Base-by-base conservation (phyloP, 108 stramenopile genomes). In the Cyclotella sp. region DNA sequence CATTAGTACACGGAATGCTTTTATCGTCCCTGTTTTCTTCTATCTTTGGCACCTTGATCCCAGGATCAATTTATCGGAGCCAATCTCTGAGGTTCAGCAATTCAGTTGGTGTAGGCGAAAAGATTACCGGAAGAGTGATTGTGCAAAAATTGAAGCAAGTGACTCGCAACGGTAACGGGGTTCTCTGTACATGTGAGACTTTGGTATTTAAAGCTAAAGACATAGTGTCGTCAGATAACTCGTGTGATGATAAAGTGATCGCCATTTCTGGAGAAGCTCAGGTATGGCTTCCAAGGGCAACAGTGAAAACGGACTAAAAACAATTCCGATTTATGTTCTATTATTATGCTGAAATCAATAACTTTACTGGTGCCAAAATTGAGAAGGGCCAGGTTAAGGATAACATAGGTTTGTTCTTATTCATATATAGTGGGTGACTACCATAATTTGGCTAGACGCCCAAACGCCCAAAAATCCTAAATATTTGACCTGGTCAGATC, bases 31-130 rank as follows among this genome's bases (percentile, higher is more conserved):
- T 93, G 19, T 92, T 95, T 78, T 91, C 90, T 15, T 82, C 79
- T n/a, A 91, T 95, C 24, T 95, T 92, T 74, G 94, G 88, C 16
- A 87, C 80, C n/a, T 69, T 92, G 6, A 64, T 87, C 41, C 94
- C 94, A n/a, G 90, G 91, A 11, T 77, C 89, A 28, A 85, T 93
- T 0, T 95, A 95, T 70, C 63, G 88, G 64, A 81, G 68, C 46
- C 94, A 95, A 73, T 68, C 81, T 30, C 64, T 95, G 9, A 68
- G 86, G 53, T 95, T 92, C 83, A 51, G 49, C 8, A 18, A 75
- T 34, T 85, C 90, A 15, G 87, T 93, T 1, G 78, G 61, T 74
- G 89, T 72, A 1, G 73, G 78, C 66, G 89, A 91, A 39, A 29
- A 45, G 0, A 70, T 93, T 1, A 49, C 82, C 42, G 91, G 85